Evolutionary conservation across 371 early-diverging fungal species (phyloP).

Genomic region (Actinomortierella ambigua): DNA sequence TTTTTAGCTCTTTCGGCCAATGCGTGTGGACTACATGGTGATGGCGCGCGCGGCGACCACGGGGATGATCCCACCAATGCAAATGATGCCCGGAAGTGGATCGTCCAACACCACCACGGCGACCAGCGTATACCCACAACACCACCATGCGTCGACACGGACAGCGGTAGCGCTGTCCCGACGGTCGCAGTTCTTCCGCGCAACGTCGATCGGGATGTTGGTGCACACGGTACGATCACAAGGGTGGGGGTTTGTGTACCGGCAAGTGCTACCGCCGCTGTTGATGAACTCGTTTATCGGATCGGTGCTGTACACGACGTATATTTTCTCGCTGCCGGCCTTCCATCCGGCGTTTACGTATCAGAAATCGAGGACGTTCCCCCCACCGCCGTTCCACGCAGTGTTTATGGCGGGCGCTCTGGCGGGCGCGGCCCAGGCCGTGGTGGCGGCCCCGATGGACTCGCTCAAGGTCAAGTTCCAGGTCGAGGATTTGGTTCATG

Average conservation of each 20-base stretch:
- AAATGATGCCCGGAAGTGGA: constrained; percentile 41
- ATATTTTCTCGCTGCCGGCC: constrained; percentile 60
- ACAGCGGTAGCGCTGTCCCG: constrained; percentile 10
- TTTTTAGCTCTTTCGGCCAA: constrained; percentile 72
- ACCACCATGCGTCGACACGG: constrained; percentile 2
- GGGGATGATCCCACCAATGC: constrained; percentile 57
- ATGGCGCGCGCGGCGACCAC: constrained; percentile 67
- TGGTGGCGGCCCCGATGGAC: constrained; percentile 78
- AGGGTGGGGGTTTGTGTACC: constrained; percentile 68
- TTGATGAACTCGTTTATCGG: constrained; percentile 77
- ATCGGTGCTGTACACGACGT: constrained; percentile 67
- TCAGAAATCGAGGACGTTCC: constrained; percentile 61
- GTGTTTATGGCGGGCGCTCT: constrained; percentile 70
- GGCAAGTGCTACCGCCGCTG: constrained; percentile 76
- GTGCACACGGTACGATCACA: constrained; percentile 62
- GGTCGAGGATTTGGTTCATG: constrained; percentile 68
- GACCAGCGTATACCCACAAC: no score
- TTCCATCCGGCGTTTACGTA: constrained; percentile 63
- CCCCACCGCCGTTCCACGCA: constrained; percentile 62
- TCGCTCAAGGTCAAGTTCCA: constrained; percentile 77
- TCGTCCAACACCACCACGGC: constrained; percentile 18
- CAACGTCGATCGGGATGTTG: constrained; percentile 78
- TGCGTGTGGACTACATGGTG: constrained; percentile 79
- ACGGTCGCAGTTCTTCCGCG: constrained; percentile 55
- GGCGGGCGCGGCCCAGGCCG: constrained; percentile 77